These are phyloP conservation scores for Ustilago xerochloae DNA, from an alignment of 1,284 basidiomycete genomes.

Conservation along the genomic window DNA sequence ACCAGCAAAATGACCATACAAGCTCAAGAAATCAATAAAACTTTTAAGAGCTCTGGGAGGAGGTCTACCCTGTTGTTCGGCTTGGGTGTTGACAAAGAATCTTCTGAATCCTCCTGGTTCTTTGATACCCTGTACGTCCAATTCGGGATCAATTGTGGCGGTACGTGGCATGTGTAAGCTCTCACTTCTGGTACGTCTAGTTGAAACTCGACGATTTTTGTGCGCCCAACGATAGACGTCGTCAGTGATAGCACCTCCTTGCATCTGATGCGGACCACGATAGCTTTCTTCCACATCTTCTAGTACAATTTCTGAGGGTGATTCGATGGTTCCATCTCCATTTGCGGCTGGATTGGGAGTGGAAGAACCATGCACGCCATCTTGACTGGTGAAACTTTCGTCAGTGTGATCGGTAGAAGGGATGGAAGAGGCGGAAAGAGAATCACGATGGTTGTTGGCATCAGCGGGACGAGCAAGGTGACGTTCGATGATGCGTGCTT, in stretches of 20 bases:
- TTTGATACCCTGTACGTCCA: slow-evolving; percentile 59
- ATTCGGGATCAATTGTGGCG: slow-evolving; percentile 57
- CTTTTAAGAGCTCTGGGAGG: slow-evolving; percentile 62
- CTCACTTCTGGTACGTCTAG: slow-evolving; percentile 54
- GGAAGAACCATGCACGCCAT: slow-evolving; percentile 18
- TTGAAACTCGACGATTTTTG: slow-evolving; percentile 54
- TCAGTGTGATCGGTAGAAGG: slow-evolving; percentile 32
- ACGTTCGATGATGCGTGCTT: slow-evolving; percentile 59
- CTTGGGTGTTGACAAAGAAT: slow-evolving; percentile 60
- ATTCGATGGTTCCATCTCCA: slow-evolving; percentile 11
- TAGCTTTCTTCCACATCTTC: slow-evolving; percentile 54
- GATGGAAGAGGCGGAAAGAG: slow-evolving; percentile 42
- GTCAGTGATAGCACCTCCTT: slow-evolving; percentile 66
- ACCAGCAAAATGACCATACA: slow-evolving; percentile 67
- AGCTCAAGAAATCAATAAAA: slow-evolving; percentile 66
- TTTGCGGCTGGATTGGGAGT: slow-evolving; percentile 9
- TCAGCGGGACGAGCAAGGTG: slow-evolving; percentile 51
- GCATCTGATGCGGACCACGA: slow-evolving; percentile 61
- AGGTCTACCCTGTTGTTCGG: slow-evolving; percentile 59
- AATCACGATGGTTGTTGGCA: slow-evolving; percentile 39
- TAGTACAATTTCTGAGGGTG: slow-evolving; percentile 19
- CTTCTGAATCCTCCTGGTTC: slow-evolving; percentile 66
- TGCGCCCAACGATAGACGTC: slow-evolving; percentile 67
- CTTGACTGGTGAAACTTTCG: slow-evolving; percentile 15
- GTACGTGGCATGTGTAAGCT: slow-evolving; percentile 64